phyloP scores from a whole-genome alignment of 148 eudicot genomes.

The Amaranthus cruentus region DNA sequence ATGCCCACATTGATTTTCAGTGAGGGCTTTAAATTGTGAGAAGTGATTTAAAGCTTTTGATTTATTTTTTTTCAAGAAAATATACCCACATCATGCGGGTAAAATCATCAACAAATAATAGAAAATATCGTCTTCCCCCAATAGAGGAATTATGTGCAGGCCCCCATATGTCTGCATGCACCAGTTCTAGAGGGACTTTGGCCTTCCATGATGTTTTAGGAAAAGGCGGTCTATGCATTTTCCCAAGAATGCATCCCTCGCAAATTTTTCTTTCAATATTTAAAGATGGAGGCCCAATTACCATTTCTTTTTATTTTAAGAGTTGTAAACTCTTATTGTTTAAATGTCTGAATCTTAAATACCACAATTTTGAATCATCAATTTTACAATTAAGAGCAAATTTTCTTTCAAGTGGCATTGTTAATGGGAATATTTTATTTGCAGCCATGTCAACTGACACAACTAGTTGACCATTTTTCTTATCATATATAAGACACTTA shows the following conservation, averaged over 20 bases:
- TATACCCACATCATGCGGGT: constrained; percentile 5
- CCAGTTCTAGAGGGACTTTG: too few species aligned
- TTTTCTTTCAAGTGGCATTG: neutral
- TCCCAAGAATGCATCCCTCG: neutral
- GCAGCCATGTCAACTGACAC: neutral
- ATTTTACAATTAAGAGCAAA: neutral
- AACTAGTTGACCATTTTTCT: constrained; percentile 6
- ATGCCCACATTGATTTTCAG: too few species aligned
- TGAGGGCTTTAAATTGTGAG: neutral
- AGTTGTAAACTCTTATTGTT: neutral
- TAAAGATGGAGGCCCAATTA: neutral
- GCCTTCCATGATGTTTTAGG: neutral
- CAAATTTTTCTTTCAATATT: neutral
- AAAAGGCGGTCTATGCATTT: neutral
- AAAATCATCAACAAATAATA: constrained; percentile 6
- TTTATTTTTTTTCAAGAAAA: neutral
- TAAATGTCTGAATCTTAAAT: neutral
- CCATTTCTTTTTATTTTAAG: constrained; percentile 9
- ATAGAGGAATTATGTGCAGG: neutral
- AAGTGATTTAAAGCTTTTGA: neutral
- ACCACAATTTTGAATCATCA: neutral
- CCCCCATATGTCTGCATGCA: neutral
- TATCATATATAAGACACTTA: neutral
- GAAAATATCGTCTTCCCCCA: neutral
- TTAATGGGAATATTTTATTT: constrained; percentile 1